These are phyloP conservation scores for Sporisorium exsertum DNA, from an alignment of 1,284 basidiomycete species.

Conservation along the genomic window DNA sequence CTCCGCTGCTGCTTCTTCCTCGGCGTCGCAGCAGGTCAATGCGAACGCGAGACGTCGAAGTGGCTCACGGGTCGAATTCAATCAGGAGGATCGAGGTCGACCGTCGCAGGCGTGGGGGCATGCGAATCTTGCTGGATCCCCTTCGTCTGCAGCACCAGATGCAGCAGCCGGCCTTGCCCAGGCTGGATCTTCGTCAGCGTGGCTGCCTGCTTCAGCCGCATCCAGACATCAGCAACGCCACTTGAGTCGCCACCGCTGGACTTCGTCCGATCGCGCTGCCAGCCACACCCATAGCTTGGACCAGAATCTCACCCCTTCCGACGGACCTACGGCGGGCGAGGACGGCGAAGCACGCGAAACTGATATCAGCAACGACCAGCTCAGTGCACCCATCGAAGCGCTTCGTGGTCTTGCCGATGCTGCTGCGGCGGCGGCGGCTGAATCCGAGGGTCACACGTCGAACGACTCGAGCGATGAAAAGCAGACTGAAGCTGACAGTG, in stretches of 20 bases:
- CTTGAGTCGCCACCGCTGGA: slow-evolving; percentile 28
- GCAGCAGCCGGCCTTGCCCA: not conserved
- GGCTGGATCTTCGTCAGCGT: slow-evolving; percentile 13
- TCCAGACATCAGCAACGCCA: slow-evolving; percentile 11
- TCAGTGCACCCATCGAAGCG: slow-evolving; percentile 87
- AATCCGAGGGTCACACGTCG: slow-evolving; percentile 36
- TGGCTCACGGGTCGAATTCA: slow-evolving; percentile 12
- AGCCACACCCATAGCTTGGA: slow-evolving; percentile 34
- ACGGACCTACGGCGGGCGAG: slow-evolving; percentile 15
- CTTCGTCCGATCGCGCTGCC: slow-evolving; percentile 28
- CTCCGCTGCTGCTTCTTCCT: slow-evolving; percentile 15
- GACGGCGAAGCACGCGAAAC: slow-evolving; percentile 33
- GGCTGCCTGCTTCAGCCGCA: slow-evolving; percentile 23
- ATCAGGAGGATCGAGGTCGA: slow-evolving; percentile 19
- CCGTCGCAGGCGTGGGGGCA: slow-evolving; percentile 19
- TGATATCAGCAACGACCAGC: slow-evolving; percentile 53
- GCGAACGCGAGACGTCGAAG: slow-evolving; percentile 4
- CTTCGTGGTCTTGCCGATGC: slow-evolving; percentile 91
- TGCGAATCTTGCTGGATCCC: slow-evolving; percentile 12
- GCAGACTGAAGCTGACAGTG: not conserved
- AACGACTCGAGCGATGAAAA: slow-evolving; percentile 41
- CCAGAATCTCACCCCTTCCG: slow-evolving; percentile 27
- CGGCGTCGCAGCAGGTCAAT: slow-evolving; percentile 4
- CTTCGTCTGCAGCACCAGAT: slow-evolving; percentile 10
- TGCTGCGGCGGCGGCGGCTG: slow-evolving; percentile 87